Base-by-base conservation (phyloP, 2,329 filamentous ascomycete genomes). In the Parascedosporium putredinis region DNA sequence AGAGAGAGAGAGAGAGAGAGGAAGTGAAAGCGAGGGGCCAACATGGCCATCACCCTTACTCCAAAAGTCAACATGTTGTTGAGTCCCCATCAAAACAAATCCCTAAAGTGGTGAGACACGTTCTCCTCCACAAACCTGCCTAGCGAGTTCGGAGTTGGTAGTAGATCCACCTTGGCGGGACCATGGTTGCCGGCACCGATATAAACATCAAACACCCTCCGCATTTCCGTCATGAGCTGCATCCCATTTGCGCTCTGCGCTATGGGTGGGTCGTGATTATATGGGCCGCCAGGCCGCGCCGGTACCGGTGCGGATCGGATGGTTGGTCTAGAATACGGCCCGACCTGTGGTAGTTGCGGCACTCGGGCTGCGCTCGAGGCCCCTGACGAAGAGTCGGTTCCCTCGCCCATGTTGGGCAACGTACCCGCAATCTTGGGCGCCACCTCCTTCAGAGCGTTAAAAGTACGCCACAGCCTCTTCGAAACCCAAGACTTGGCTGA, bases 381-480 rank as follows among this genome's bases (percentile, higher is more conserved):
- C 38, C 10, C 49, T 34, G 8, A 29, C 12, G 36, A 51, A 44
- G 24, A 47, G 34, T 24, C 50, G 33, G 16, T 54, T 33, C 12
- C 18, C 5, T 42, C 38, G 18, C 23, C 16, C n/a, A 20, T 10
- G 4, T 10, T 20, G n/a, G 38, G 20, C 20, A 10, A 10, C 4
- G 18, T 42, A 16, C 38, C 38, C 23, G 34, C 20, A n/a, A 31
- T 23, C 36, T 16, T 76, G 1, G 83, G 83, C 0, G 82, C 85
- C 5, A 87, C 79, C 52, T 86, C 79, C 57, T 86, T 86, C 33
- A 90, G 73, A 0, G 81, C 79, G 40, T 75, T 74, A 48, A 88
- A 80, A 0, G 82, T 87, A 54, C 78, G 76, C 86, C 86, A 90
- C 1, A 90, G 67, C 1, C 85, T 74, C 56, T 85, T 81, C 5